Evolutionary conservation across 305 asterid species (phyloP).

Genomic region (Fraxinus platypoda): DNA sequence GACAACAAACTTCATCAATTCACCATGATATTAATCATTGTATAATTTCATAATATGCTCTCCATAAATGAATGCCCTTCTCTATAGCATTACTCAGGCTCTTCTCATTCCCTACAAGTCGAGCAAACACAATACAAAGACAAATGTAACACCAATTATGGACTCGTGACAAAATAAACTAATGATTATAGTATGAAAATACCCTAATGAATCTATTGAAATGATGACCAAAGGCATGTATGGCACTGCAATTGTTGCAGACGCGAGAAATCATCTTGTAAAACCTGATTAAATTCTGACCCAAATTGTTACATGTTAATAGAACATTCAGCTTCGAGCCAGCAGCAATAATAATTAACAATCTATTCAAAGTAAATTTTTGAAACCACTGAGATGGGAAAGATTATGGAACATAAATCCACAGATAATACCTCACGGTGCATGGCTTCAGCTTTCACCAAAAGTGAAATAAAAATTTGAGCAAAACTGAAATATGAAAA

Average conservation of each 20-base stretch:
- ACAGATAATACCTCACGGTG: conserved; percentile 91
- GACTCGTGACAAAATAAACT: conserved; percentile 4
- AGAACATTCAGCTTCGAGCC: conserved; percentile 19
- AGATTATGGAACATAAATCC: conserved; percentile 67
- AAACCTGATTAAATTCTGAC: conserved; percentile 80
- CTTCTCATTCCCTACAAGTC: conserved; percentile 74
- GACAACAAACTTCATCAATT: conserved; percentile 84
- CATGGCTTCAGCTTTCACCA: conserved; percentile 93
- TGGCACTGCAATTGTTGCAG: conserved; percentile 86
- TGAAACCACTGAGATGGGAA: conserved; percentile 9
- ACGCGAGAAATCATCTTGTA: conserved; percentile 85
- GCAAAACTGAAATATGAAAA: conserved; percentile 67
- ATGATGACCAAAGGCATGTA: conserved; percentile 73
- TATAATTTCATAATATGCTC: conserved; percentile 70
- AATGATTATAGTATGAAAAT: conserved; percentile 19
- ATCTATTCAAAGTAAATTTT: conserved; percentile 6
- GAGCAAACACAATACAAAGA: conserved; percentile 16
- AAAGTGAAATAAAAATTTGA: conserved; percentile 79
- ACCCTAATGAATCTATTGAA: conserved; percentile 94
- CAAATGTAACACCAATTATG: conserved; percentile 11
- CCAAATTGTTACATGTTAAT: conserved; percentile 28
- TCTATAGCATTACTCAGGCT: conserved; percentile 87
- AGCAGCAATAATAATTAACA: conserved; percentile 12
- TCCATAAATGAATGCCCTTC: conserved; percentile 79
- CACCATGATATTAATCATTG: conserved; percentile 73